Evolutionary conservation across 2,329 filamentous ascomycete genomes (phyloP), one percentile per base, ranked within the genome.

Genomic region (Colletotrichum truncatum): DNA sequence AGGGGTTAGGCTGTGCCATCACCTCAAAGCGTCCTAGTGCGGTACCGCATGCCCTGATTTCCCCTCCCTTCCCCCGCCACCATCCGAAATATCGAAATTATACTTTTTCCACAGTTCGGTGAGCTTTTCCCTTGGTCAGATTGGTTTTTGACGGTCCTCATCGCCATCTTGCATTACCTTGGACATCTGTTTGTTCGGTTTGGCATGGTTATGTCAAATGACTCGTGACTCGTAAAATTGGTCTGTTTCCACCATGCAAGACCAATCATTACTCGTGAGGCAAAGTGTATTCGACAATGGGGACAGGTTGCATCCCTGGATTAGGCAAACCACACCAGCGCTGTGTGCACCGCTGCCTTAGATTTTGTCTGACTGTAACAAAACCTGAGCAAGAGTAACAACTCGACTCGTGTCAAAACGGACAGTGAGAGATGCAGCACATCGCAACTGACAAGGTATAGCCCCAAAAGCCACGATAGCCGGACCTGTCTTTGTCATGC

Each of bases 401-500:
- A 28, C 34, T 52, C 45, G 54, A 59, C 16, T 64, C 54, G 38
- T 25, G 21, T 12, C 45, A 21, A 62, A 36, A 45, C 9, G 32
- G 11, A 11, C 21, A n/a, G n/a, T n/a, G n/a, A n/a, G n/a, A n/a
- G n/a, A n/a, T 23, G 18, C 10, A 23, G 38, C 38, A 10, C 30
- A 3, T 38, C n/a, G 18, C 21, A 30, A 4, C 25, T 6, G 28
- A 23, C 12, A 28, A 38, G 14, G 41, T 12, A 32, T 12, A 23
- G 21, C 32, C 34, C 23, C 9, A 39, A 41, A 59, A 38, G n/a
- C 43, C 23, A 59, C 30, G 36, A 30, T 43, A 18, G 8, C 21
- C 30, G 18, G 28, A 46, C n/a, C 38, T 3, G 6, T 23, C 49
- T 49, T 65, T 61, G 62, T 61, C 48, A 48, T 48, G 62, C 62